Percentiles rank a stretch among this genome's conserved stretches.
Evolutionary conservation across 768 basidiomycete species (phyloP).

Genomic region (Tulasnella sp.): DNA sequence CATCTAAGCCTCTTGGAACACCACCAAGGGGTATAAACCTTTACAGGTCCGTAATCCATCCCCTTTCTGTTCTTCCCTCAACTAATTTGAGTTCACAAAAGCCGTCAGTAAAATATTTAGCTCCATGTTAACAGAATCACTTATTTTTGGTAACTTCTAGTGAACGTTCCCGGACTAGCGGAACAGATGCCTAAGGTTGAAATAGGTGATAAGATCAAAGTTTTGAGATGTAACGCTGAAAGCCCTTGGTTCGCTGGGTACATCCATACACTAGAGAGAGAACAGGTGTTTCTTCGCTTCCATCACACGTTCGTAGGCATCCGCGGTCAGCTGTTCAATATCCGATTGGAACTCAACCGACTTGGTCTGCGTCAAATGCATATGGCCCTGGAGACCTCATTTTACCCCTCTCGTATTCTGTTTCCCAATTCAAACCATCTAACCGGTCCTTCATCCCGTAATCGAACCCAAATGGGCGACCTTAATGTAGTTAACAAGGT

Average conservation of each 20-base stretch:
- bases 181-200: conserved; percentile 48
- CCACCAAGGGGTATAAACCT: no score
- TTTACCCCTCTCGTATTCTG: conserved; percentile 35
- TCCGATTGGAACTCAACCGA: conserved; percentile 44
- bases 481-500: background rate
- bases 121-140: no score
- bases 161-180: conserved; percentile 41
- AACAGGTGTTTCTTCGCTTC: background rate
- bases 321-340: conserved; percentile 30
- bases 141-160: no score
- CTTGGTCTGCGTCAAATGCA: conserved; percentile 45
- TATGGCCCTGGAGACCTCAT: conserved; percentile 38
- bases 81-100: no score
- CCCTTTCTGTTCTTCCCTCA: no score
- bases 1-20: no score
- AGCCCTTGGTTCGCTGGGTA: background rate
- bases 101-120: no score
- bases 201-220: conserved; percentile 36
- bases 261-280: background rate
- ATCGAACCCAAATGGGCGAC: background rate
- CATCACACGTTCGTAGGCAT: background rate
- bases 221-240: conserved; percentile 19
- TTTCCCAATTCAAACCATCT: conserved; percentile 35
- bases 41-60: no score
- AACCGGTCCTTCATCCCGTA: background rate